Evolutionary conservation across 768 basidiomycete species (phyloP), one percentile per base, ranked within the genome.

Genomic region (Hysterangium stoloniferum): DNA sequence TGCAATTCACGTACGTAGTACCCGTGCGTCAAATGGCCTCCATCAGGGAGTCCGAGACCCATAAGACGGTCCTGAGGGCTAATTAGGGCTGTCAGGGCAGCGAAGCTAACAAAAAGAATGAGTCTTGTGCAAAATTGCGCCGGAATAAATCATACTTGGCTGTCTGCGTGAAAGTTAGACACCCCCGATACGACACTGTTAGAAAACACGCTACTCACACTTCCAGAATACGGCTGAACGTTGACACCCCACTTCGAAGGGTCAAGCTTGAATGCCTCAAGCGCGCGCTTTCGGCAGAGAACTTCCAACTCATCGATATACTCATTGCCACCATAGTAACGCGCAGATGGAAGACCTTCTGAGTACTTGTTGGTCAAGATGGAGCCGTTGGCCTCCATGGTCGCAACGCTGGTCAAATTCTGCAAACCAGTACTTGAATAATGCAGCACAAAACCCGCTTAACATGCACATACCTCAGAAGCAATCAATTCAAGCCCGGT

Each of bases 331-430:
- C 92, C 93, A 59, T 95, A 97, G 72, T 96, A 96, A 52, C 94
- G 84, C 38, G 93, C 94, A 49, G 80, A 82, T n/a, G 96, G 96
- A 42, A 98, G 89, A 75, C 96, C 96, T 71, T 98, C 96, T 19
- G 96, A 98, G 76, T 96, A 96, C 72, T 97, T 98, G 82, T 96
- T 96, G 65, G 95, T 97, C 64, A 98, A 68, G 66, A 99, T 94
- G 49, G 95, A 97, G 44, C 96, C 96, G 70, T 97, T 97, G 56
- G 94, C 95, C 70, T 98, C 89, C 86, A 98, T 94, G 46, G 89
- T 84, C 22, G 95, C 92, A 61, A 81, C 77, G 60, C 91, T 92
- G 53, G 96, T 98, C 77, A 99, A 72, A 74, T 98, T 98, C 95
- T 95, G 55, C 19, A 24, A 20, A 17, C 25, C 22, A 15, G 15